These are phyloP conservation scores for Fusarium graminum DNA, from an alignment of 2,329 filamentous ascomycete species.

Conservation along the genomic window DNA sequence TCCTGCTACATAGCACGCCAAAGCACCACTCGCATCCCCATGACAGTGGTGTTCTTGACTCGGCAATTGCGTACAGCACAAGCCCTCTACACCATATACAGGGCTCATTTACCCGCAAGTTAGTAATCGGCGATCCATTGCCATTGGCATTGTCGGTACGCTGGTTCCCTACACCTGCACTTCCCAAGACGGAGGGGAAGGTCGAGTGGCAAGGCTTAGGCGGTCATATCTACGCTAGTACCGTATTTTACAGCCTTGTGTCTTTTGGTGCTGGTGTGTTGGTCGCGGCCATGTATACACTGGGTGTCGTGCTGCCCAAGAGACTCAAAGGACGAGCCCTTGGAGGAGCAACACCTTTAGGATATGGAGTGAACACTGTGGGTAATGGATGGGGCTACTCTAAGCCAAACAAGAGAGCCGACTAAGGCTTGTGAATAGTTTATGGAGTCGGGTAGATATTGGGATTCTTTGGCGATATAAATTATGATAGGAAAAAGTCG, in stretches of 20 bases:
- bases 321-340: constrained; percentile 64
- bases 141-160: constrained; percentile 83
- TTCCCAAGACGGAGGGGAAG: constrained; percentile 75
- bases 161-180: constrained; percentile 83
- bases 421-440: constrained; percentile 50
- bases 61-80: constrained; percentile 87
- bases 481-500: constrained; percentile 33
- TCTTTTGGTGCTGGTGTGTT: constrained; percentile 69
- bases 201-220: constrained; percentile 76
- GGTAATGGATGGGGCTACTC: constrained; percentile 70
- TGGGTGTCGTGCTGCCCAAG: constrained; percentile 70
- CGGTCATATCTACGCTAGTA: constrained; percentile 73
- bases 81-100: constrained; percentile 74
- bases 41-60: constrained; percentile 85
- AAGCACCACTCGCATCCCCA: constrained; percentile 73
- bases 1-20: constrained; percentile 80
- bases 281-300: constrained; percentile 69
- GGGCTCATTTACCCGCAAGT: constrained; percentile 67
- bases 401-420: constrained; percentile 63
- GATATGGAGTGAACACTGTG: constrained; percentile 64
- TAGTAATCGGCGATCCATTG: constrained; percentile 89
- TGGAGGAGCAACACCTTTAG: constrained; percentile 70
- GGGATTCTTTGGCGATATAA: constrained; percentile 30
- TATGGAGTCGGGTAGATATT: constrained; percentile 40
- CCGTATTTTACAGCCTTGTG: constrained; percentile 71